Evolutionary conservation across 2,329 filamentous ascomycete genomes (phyloP).

Genomic region (Thielaviopsis populi): DNA sequence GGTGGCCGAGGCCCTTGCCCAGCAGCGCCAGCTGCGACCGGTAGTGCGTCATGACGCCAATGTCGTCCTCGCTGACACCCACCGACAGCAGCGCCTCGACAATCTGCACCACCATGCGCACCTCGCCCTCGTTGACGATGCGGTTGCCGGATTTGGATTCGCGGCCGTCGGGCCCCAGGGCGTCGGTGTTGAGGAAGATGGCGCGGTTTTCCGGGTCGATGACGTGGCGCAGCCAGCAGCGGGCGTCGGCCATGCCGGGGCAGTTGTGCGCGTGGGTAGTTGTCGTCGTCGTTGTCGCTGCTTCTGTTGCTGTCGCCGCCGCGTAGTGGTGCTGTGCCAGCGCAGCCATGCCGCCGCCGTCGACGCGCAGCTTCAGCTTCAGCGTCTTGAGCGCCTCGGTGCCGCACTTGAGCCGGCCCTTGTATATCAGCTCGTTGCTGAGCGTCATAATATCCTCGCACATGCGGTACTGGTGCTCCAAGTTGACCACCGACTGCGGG

Average conservation of each 20-base stretch:
- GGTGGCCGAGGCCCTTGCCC: slow-evolving; percentile 50
- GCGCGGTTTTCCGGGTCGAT: slow-evolving; percentile 58
- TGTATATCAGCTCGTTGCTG: slow-evolving; percentile 85
- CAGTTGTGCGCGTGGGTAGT: slow-evolving; percentile 14
- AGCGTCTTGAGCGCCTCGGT: slow-evolving; percentile 57
- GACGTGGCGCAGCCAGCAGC: slow-evolving; percentile 65
- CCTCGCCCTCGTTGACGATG: slow-evolving; percentile 79
- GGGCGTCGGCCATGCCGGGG: slow-evolving; percentile 26
- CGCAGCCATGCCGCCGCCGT: slow-evolving; percentile 48
- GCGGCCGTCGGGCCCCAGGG: slow-evolving; percentile 44
- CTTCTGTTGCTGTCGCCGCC: too few species aligned
- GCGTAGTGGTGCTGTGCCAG: slow-evolving; percentile 45
- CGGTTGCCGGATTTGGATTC: slow-evolving; percentile 70
- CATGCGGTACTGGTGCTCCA: slow-evolving; percentile 97
- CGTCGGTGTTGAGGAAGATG: slow-evolving; percentile 80
- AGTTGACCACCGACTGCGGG: slow-evolving; percentile 71
- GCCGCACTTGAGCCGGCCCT: slow-evolving; percentile 79
- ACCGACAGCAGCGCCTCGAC: slow-evolving; percentile 62
- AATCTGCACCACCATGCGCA: slow-evolving; percentile 59
- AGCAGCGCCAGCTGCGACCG: slow-evolving; percentile 78
- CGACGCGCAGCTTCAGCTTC: slow-evolving; percentile 54
- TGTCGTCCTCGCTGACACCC: slow-evolving; percentile 59
- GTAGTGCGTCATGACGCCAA: slow-evolving; percentile 95
- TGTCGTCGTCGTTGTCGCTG: slow-evolving; percentile 23
- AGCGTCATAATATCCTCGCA: slow-evolving; percentile 92